Evolutionary conservation across 1,139 yeast genomes (phyloP), one percentile per base, ranked within the genome.

Genomic region (Geotrichum candidum): DNA sequence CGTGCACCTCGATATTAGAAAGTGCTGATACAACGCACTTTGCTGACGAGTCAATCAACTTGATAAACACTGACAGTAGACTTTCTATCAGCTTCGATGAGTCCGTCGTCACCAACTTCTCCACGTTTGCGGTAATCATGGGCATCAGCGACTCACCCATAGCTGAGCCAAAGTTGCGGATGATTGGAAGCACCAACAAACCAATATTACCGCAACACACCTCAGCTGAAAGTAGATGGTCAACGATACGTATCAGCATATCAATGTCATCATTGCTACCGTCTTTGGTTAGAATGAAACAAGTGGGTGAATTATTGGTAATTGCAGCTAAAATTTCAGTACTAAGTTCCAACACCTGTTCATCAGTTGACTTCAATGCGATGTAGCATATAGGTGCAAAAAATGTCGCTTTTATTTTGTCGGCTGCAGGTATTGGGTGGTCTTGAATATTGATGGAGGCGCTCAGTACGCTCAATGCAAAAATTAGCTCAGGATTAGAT

Each of bases 31-130:
- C 76, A 60, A 88, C 85, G 29, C 84, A 84, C 22, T 72, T 71
- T 0, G 91, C 84, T 29, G 90, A 84, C 9, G 81, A 75, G 54
- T 84, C 77, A 1, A 88, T 83, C 67, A 92, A 77, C 67, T 86
- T 84, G 70, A 96, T 89, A 69, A 91, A 85, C 5, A 94, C 91
- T 68, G 85, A 79, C 9, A 90, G 77, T 65, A 92, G 78, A 69
- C 88, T 89, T 69, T 90, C 96, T 35, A 87, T 82, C 0, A 96
- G 85, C 1, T 87, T 78, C 1, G 90, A 79, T 66, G 87, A 90
- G 63, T 84, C 81, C 0, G 96, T 90, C 2, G 82, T 72, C 0
- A 84, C 73, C 15, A 91, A 78, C 68, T 96, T 80, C 51, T 77
- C 76, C 0, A 90, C 86, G 0, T 95, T 87, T 0, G 96, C 96